A percentile compares a stretch with the other conserved stretches of the same genome.
Evolutionary conservation across 169 alveolate genomes (phyloP).

Genomic region (Eimeria acervulina): DNA sequence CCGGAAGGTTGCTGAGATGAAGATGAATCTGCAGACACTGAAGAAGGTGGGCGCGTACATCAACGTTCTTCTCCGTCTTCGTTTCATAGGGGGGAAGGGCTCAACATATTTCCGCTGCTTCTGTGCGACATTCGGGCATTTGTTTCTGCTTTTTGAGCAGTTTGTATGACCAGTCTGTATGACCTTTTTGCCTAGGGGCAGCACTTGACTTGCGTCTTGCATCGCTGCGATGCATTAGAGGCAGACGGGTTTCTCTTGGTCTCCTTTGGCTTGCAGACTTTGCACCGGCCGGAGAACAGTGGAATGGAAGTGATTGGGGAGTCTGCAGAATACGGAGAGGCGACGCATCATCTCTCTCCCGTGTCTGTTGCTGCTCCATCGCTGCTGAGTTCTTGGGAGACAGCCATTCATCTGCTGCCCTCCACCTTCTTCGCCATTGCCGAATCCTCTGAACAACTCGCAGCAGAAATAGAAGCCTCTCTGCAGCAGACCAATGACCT

Average conservation of each 20-base stretch:
- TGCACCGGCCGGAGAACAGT: conserved; percentile 13
- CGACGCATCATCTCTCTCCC: conserved; percentile 26
- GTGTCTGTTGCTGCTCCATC: conserved; percentile 22
- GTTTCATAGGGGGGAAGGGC: not conserved
- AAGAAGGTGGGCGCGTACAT: not conserved
- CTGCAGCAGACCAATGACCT: conserved; percentile 5
- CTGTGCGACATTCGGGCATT: not conserved
- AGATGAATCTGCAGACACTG: conserved; percentile 13
- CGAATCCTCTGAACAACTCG: conserved; percentile 38
- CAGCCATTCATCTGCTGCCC: conserved; percentile 40
- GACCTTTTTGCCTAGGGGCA: not conserved
- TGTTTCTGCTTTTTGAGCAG: not conserved
- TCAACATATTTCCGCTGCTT: no score
- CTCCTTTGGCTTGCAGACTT: not conserved
- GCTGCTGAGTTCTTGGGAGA: conserved; percentile 52
- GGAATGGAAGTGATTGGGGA: not conserved
- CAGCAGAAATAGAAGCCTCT: not conserved
- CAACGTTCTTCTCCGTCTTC: not conserved
- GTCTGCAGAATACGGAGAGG: not conserved
- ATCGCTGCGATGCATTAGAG: not conserved
- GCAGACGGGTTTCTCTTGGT: not conserved
- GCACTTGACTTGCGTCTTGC: not conserved
- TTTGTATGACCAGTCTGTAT: no score
- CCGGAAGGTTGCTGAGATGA: not conserved
- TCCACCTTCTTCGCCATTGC: conserved; percentile 13